These are phyloP conservation scores for Bocquillonia castaneifolia DNA, from an alignment of 441 rosid species.

Conservation along the genomic window DNA sequence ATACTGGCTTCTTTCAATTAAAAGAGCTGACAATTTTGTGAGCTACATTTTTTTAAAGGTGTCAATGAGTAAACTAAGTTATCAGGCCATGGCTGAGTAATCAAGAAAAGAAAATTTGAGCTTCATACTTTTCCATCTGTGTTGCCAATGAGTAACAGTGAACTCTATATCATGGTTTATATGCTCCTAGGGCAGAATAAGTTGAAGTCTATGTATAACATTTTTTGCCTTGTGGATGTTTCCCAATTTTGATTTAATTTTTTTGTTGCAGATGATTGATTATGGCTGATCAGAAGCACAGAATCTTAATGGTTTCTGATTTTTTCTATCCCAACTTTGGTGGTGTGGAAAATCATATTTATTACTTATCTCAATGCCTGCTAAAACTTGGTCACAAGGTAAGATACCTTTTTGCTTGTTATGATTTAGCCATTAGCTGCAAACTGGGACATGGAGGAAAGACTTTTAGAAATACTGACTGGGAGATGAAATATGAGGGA, in stretches of 20 bases:
- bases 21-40: not conserved
- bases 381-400: constrained; percentile 96
- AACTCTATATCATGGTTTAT: not conserved
- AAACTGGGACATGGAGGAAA: not conserved
- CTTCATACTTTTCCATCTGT: not conserved
- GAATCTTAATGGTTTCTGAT: constrained; percentile 89
- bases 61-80: not conserved
- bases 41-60: not conserved
- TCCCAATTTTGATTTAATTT: not conserved
- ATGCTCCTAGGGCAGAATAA: not conserved
- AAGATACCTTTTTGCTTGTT: not conserved
- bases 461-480: not conserved
- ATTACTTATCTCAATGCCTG: constrained; percentile 84
- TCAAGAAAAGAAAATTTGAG: not conserved
- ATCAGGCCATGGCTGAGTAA: not conserved
- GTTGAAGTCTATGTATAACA: not conserved
- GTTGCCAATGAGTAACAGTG: not conserved
- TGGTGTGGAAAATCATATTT: constrained; percentile 93
- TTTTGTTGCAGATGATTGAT: constrained; percentile 24
- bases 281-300: constrained; percentile 55
- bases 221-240: not conserved
- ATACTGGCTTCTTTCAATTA: not conserved
- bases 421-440: not conserved
- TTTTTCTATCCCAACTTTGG: constrained; percentile 99
- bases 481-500: not conserved